Evolutionary conservation across 768 basidiomycete species (phyloP).

Genomic region (Russula abietina): DNA sequence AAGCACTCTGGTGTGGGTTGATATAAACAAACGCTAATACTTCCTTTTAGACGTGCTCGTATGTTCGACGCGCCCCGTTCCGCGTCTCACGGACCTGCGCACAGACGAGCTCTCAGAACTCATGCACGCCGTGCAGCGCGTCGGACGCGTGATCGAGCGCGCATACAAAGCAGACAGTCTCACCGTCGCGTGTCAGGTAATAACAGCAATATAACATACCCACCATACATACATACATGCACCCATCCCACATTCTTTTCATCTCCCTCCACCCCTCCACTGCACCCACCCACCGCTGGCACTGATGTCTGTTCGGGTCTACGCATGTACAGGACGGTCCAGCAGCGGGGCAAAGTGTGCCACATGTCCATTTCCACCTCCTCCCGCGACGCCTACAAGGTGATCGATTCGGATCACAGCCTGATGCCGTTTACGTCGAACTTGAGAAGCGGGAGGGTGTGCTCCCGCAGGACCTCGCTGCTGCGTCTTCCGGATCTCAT

Average conservation of each 20-base stretch:
- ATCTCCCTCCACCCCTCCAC: too few species aligned
- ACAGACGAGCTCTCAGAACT: slow-evolving; percentile 67
- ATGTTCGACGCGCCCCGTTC: slow-evolving; percentile 44
- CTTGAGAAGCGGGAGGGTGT: slow-evolving; percentile 60
- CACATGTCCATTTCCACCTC: slow-evolving; percentile 96
- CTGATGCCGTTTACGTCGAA: slow-evolving; percentile 74
- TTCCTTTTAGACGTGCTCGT: slow-evolving; percentile 46
- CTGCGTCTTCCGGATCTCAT: neutral
- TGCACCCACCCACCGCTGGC: too few species aligned
- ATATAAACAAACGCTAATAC: too few species aligned
- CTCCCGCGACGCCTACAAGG: slow-evolving; percentile 72
- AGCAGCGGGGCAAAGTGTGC: slow-evolving; percentile 79
- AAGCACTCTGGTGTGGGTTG: too few species aligned
- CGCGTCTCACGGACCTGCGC: slow-evolving; percentile 44
- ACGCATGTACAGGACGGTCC: slow-evolving; percentile 70
- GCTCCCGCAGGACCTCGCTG: slow-evolving; percentile 38
- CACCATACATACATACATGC: neutral
- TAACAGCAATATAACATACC: too few species aligned
- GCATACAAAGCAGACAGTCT: slow-evolving; percentile 79
- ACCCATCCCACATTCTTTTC: neutral
- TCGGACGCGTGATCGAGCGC: slow-evolving; percentile 73
- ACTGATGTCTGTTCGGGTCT: neutral
- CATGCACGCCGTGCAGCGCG: slow-evolving; percentile 71
- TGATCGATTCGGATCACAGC: slow-evolving; percentile 53
- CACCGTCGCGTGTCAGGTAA: slow-evolving; percentile 86